Evolutionary conservation across 2,329 filamentous ascomycete species (phyloP).

Genomic region (Phyllosticta paracitricarpa): DNA sequence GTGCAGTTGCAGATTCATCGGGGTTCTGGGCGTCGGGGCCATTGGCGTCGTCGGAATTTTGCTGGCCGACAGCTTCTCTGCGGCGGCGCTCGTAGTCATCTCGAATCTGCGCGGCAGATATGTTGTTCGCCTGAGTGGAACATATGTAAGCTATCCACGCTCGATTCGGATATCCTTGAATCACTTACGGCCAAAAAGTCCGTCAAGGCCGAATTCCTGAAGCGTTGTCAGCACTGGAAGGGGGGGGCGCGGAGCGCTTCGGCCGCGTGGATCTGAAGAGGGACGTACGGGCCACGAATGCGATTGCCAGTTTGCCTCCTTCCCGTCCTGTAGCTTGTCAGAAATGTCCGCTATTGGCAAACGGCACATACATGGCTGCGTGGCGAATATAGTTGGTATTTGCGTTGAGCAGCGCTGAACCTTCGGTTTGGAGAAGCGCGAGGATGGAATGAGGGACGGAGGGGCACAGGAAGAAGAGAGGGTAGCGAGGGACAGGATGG

Average conservation of each 20-base stretch:
- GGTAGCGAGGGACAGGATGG: not conserved
- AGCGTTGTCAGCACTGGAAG: not conserved
- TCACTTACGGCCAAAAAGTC: conserved; percentile 53
- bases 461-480: not conserved
- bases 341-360: not conserved
- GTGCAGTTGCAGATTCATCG: conserved; percentile 19
- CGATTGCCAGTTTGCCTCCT: conserved; percentile 30
- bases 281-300: conserved; percentile 45
- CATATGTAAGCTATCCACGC: not conserved
- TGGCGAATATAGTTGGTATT: not conserved
- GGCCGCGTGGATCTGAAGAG: not conserved
- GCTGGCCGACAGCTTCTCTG: conserved; percentile 32
- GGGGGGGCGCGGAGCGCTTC: not conserved
- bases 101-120: conserved; percentile 55
- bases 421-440: not conserved
- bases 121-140: conserved; percentile 55
- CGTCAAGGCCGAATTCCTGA: conserved; percentile 51
- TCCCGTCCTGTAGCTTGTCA: conserved; percentile 14
- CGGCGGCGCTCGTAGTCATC: conserved; percentile 48
- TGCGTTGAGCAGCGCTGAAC: not conserved
- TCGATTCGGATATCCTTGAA: not conserved
- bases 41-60: conserved; percentile 23
- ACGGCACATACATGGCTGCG: not conserved
- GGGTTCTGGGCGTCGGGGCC: conserved; percentile 22
- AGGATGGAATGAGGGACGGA: not conserved